Evolutionary conservation across 2,329 filamentous ascomycete genomes (phyloP), one percentile per base, ranked within the genome.

Genomic region (Mollisia scopiformis): DNA sequence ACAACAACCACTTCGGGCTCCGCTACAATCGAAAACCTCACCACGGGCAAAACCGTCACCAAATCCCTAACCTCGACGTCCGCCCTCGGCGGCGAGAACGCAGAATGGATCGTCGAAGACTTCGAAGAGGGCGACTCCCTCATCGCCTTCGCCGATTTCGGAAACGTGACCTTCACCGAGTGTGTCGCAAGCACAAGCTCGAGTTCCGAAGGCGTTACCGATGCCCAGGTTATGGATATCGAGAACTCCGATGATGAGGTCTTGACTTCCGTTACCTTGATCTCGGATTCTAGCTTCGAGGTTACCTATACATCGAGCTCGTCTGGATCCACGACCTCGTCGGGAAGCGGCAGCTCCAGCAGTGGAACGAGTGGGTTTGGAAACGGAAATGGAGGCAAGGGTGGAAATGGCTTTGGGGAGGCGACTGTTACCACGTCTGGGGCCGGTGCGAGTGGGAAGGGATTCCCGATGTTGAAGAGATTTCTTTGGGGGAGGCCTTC

Each of bases 71-170:
- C 56, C 13, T 75, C 75, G 2, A 73, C 77, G 13, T 62, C 66
- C 6, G 64, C 69, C 14, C 73, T 81, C n/a, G 76, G 73, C 37
- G 77, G 78, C 28, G 72, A 77, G 55, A 82, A 82, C 58, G 80
- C 78, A 1, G 80, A 82, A 57, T 83, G 80, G 79, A 82, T 82
- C 54, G 77, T 82, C 8, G 80, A 82, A 67, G 79, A 83, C 61
- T 83, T 81, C 63, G 75, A 79, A 62, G 65, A 71, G 2, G 73
- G 74, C 41, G 65, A 64, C 39, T 59, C 66, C 2, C 75, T 79
- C 56, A 78, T 83, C 5, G 72, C 78, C 0, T 73, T 84, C 56
- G 78, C 75, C 41, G 71, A 82, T 66, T 83, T 83, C 63, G 77
- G 76, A 33, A 75, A 71, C 13, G 74, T 83, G 11, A 74, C 73